A percentile compares a stretch with the other conserved stretches of the same genome.
Evolutionary conservation across 2,329 filamentous ascomycete genomes (phyloP).

Genomic region (Akanthomyces dipterigenus): DNA sequence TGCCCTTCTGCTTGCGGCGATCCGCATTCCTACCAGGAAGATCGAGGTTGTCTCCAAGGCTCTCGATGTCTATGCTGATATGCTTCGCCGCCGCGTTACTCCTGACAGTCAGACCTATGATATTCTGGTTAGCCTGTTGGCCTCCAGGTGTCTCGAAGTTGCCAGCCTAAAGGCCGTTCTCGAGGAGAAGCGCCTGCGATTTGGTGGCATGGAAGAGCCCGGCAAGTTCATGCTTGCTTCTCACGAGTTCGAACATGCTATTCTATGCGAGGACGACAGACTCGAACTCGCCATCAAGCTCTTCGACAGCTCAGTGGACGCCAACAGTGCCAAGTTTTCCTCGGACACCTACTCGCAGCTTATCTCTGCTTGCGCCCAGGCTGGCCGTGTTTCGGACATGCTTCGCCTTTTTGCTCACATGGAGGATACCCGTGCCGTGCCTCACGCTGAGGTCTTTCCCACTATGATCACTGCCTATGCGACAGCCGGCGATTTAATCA

Average conservation of each 20-base stretch:
- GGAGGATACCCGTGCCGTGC: slow-evolving; percentile 67
- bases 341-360: slow-evolving; percentile 79
- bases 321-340: slow-evolving; percentile 60
- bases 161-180: slow-evolving; percentile 64
- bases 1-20: slow-evolving; percentile 75
- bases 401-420: slow-evolving; percentile 85
- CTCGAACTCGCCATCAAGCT: slow-evolving; percentile 78
- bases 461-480: slow-evolving; percentile 95
- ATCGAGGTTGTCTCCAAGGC: slow-evolving; percentile 85
- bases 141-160: slow-evolving; percentile 73
- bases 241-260: slow-evolving; percentile 78
- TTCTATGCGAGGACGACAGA: slow-evolving; percentile 80
- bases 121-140: slow-evolving; percentile 76
- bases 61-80: slow-evolving; percentile 91
- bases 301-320: slow-evolving; percentile 68
- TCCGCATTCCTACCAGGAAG: slow-evolving; percentile 71
- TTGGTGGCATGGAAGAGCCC: slow-evolving; percentile 75
- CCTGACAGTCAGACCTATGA: slow-evolving; percentile 84
- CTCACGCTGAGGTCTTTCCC: slow-evolving; percentile 77
- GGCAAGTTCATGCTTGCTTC: slow-evolving; percentile 86
- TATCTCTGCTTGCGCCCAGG: slow-evolving; percentile 78
- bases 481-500: slow-evolving; percentile 69
- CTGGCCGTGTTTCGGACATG: slow-evolving; percentile 81
- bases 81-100: slow-evolving; percentile 77
- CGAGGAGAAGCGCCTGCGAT: slow-evolving; percentile 76